Percentiles rank a stretch among this genome's conserved stretches.
These are phyloP conservation scores for Phytophthora podocarpi DNA, from an alignment of 352 stramenopile genomes.

Conservation along the genomic window DNA sequence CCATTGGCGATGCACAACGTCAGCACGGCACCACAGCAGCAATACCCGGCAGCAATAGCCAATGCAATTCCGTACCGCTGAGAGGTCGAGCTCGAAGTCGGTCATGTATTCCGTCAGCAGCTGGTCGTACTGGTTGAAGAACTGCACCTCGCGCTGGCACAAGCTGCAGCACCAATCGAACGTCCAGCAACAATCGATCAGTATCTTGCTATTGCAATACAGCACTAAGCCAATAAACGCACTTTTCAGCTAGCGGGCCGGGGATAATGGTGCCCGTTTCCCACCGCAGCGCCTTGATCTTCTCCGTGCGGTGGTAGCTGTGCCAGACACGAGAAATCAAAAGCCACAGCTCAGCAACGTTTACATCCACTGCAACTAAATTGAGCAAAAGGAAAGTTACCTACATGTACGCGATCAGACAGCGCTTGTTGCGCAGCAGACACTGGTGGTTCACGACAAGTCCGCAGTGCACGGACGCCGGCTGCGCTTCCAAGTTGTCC, in stretches of 20 bases:
- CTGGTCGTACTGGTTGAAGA: constrained; percentile 92
- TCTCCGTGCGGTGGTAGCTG: constrained; percentile 79
- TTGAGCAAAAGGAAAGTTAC: not conserved
- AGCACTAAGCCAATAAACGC: constrained; percentile 1
- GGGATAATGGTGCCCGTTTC: constrained; percentile 91
- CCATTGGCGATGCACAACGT: constrained; percentile 1
- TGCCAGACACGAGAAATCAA: not conserved
- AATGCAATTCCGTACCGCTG: constrained; percentile 48
- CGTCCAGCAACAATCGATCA: not conserved
- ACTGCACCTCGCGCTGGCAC: constrained; percentile 84
- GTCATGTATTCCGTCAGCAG: constrained; percentile 91
- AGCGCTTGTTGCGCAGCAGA: constrained; percentile 91
- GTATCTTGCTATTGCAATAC: not conserved
- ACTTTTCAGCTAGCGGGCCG: constrained; percentile 72
- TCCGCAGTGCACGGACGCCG: constrained; percentile 67
- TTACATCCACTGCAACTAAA: not conserved
- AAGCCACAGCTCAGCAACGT: not conserved
- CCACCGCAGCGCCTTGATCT: constrained; percentile 91
- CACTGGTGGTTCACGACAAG: constrained; percentile 91
- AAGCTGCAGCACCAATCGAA: constrained; percentile 57
- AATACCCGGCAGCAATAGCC: not conserved
- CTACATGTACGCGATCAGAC: constrained; percentile 88
- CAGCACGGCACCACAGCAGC: constrained; percentile 6
- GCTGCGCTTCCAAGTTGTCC: constrained; percentile 60
- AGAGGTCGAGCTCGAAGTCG: constrained; percentile 87